Conservation (phyloP, 495 filamentous ascomycete genomes). For the Lepidopterella palustris region DNA sequence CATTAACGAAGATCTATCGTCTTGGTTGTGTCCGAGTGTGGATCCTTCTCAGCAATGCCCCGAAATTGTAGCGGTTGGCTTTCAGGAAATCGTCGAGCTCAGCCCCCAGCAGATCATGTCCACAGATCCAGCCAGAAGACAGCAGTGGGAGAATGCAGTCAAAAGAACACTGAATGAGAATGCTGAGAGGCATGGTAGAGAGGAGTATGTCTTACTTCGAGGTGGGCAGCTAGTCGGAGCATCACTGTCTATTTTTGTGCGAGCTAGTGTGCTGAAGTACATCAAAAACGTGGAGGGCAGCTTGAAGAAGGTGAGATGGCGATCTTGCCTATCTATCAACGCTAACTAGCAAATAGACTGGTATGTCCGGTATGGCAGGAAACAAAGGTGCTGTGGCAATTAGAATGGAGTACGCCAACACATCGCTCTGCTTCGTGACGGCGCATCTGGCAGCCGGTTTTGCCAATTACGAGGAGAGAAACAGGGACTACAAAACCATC, state of each 20-base stretch:
- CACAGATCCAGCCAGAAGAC: conserved; percentile 79
- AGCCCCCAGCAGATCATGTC: conserved; percentile 99
- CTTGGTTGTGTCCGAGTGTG: conserved; percentile 67
- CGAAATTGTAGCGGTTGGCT: conserved; percentile 80
- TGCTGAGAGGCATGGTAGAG: conserved; percentile 52
- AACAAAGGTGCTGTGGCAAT: conserved; percentile 99
- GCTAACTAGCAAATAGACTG: conserved; percentile 52
- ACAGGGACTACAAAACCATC: conserved; percentile 87
- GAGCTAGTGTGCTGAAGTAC: conserved; percentile 60
- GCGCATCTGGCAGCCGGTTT: conserved; percentile 96
- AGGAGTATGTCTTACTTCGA: conserved; percentile 81
- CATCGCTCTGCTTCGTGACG: conserved; percentile 89
- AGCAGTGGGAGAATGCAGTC: conserved; percentile 80
- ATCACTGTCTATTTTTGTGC: conserved; percentile 84
- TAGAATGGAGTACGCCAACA: conserved; percentile 90
- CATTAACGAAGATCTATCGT: conserved; percentile 68
- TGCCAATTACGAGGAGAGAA: conserved; percentile 93
- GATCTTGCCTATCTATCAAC: conserved; percentile 9
- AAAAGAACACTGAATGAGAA: conserved; percentile 65
- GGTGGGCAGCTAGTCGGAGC: conserved; percentile 94
- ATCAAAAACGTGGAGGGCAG: conserved; percentile 96
- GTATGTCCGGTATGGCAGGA: conserved; percentile 92
- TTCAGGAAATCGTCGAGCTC: conserved; percentile 95
- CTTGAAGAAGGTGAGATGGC: conserved; percentile 66
- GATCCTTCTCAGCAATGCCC: conserved; percentile 51